Evolutionary conservation across 108 stramenopile genomes (phyloP), one percentile per base, ranked within the genome.

Genomic region (Fistulifera solaris): DNA sequence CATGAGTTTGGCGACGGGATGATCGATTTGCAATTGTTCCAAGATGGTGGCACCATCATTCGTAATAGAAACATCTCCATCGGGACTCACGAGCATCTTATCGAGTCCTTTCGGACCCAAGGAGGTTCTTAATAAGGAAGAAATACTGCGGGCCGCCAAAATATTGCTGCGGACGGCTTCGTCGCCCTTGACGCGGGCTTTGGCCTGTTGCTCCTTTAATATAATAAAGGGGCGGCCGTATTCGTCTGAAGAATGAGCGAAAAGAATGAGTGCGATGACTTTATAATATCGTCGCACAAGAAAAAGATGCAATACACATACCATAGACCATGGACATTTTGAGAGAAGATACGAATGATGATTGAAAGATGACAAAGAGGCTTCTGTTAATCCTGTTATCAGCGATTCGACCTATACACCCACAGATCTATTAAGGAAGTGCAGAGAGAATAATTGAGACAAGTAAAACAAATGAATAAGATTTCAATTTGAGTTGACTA

Each of bases 181-280:
- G 24, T 87, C 50, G 24, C 99, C 99, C 72, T 98, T 96, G 35
- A 99, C 76, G 25, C 98, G 89, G 10, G 85, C 65, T 75, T 96
- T 93, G 47, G 86, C 84, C 80, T 97, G 97, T 62, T 98, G 97
- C 74, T 99, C 98, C 73, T 94, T 85, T 77, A 99, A 74, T 51
- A 99, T 96, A 63, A 99, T 88, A 71, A 98, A 99, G 59, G 98
- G 98, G 56, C 98, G 73, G n/a, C 98, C 98, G 79, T 98, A 99
- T 82, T 99, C 98, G 81, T 99, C 98, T 85, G 35, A 16, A 50
- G 38, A 26, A 45, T 15, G 16, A 23, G 3, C 22, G 55, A 48
- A 24, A 27, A 24, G 17, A 52, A 13, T 27, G 27, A 23, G 4
- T 17, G 19, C 2, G 23, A 48, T 11, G 16, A 53, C n/a, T 18